phyloP scores from a whole-genome alignment of 139 green algal species.

The Chlamydomonas incerta region DNA sequence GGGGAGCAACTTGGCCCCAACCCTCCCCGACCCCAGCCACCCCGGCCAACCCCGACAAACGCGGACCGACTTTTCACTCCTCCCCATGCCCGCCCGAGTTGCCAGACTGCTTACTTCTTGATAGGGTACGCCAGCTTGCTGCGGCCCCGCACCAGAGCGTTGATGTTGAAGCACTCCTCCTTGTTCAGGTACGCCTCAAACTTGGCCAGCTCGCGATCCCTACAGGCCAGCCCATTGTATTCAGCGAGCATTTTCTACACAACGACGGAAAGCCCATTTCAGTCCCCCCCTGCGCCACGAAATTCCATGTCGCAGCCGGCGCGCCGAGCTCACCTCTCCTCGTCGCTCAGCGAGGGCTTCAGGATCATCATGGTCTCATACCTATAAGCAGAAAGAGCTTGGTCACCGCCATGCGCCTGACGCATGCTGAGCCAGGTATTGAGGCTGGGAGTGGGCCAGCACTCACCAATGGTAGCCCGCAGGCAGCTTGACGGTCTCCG shows the following conservation, averaged over 20 bases:
- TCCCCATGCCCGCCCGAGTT: background rate
- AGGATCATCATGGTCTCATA: slow-evolving; percentile 95
- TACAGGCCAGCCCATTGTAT: slow-evolving; percentile 7
- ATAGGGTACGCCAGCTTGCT: slow-evolving; percentile 90
- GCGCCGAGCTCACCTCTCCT: slow-evolving; percentile 68
- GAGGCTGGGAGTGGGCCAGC: too few relatives aligned
- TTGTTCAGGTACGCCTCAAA: slow-evolving; percentile 93
- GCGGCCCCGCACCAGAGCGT: slow-evolving; percentile 71
- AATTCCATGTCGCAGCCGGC: background rate
- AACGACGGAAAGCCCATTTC: too few relatives aligned
- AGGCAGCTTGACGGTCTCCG: slow-evolving; percentile 44
- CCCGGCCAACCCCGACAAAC: too few relatives aligned
- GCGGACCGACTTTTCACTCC: background rate
- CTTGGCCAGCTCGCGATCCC: slow-evolving; percentile 89
- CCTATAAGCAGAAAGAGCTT: slow-evolving; percentile 42
- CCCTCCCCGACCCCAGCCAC: too few relatives aligned
- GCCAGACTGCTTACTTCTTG: slow-evolving; percentile 63
- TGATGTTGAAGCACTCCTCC: slow-evolving; percentile 77
- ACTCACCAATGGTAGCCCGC: slow-evolving; percentile 65
- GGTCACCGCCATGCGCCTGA: background rate
- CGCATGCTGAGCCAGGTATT: too few relatives aligned
- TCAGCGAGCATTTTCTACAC: too few relatives aligned
- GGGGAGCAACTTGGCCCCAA: too few relatives aligned
- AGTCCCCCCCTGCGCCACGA: too few relatives aligned
- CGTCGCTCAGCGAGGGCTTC: slow-evolving; percentile 78